Conservation (phyloP, 257 asterid genomes). For the Nicotiana attenuata region DNA sequence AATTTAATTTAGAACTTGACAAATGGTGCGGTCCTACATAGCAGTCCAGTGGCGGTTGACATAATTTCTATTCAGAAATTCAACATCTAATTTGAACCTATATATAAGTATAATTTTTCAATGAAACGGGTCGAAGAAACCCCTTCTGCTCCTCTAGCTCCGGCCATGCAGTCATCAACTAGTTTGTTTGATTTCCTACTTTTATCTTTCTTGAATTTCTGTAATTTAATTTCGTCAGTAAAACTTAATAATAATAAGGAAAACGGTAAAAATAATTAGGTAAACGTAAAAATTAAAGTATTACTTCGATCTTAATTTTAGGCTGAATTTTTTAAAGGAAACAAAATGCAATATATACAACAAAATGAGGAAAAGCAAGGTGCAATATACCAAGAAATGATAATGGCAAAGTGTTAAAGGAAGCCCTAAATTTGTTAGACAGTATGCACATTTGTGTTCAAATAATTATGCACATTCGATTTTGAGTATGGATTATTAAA, state of each 20-base stretch:
- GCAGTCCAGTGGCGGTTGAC: no score
- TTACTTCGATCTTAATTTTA: neutral
- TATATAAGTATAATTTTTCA: no score
- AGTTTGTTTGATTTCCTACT: neutral
- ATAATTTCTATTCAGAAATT: no score
- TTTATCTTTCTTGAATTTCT: neutral
- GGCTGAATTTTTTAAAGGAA: neutral
- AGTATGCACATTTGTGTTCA: no score
- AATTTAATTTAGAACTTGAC: neutral
- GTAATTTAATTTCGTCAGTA: neutral
- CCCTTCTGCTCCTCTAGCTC: no score
- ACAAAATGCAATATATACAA: neutral
- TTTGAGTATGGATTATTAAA: neutral
- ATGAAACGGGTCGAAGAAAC: no score
- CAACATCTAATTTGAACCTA: no score
- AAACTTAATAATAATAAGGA: neutral
- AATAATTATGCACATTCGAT: neutral
- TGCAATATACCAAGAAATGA: no score
- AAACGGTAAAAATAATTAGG: neutral
- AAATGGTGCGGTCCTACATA: no score
- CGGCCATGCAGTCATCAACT: neutral
- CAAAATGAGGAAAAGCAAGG: neutral
- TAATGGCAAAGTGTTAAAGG: neutral
- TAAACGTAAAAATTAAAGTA: neutral
- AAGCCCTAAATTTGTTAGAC: neutral